phyloP scores from a whole-genome alignment of 768 basidiomycete species.

The Naganishia kalamii region DNA sequence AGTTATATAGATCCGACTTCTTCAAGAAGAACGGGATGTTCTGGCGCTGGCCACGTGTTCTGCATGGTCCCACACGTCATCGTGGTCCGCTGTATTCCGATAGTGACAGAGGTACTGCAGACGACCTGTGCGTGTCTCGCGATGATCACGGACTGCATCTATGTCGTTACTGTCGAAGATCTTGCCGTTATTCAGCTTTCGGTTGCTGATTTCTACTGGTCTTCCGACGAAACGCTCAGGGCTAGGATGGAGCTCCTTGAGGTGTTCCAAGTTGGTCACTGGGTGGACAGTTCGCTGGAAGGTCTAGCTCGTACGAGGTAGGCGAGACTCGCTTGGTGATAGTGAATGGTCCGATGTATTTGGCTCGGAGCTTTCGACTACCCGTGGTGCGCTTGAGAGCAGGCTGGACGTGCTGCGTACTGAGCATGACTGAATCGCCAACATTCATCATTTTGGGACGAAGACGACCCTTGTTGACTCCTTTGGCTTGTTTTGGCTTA shows the following conservation, averaged over 20 bases:
- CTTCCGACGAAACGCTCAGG: no score
- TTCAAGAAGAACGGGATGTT: no score
- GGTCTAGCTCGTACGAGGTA: background rate
- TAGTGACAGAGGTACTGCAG: background rate
- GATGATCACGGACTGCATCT: background rate
- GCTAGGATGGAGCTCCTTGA: no score
- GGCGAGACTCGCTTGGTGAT: background rate
- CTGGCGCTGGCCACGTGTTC: background rate
- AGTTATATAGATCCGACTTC: no score
- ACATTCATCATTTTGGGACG: background rate
- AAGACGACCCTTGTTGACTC: background rate
- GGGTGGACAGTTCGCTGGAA: no score
- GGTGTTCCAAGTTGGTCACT: no score
- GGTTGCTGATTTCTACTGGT: no score
- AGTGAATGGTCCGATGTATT: background rate
- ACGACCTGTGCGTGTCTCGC: background rate
- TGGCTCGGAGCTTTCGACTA: background rate
- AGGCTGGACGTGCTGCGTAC: background rate
- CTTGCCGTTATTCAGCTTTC: background rate
- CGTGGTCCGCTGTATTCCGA: background rate
- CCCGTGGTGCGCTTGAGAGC: background rate
- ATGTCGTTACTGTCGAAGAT: background rate
- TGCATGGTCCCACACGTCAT: background rate
- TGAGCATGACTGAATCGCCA: background rate
- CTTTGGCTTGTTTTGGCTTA: background rate